Evolutionary conservation across 495 filamentous ascomycete species (phyloP).

Genomic region (Penicillium riverlandense): DNA sequence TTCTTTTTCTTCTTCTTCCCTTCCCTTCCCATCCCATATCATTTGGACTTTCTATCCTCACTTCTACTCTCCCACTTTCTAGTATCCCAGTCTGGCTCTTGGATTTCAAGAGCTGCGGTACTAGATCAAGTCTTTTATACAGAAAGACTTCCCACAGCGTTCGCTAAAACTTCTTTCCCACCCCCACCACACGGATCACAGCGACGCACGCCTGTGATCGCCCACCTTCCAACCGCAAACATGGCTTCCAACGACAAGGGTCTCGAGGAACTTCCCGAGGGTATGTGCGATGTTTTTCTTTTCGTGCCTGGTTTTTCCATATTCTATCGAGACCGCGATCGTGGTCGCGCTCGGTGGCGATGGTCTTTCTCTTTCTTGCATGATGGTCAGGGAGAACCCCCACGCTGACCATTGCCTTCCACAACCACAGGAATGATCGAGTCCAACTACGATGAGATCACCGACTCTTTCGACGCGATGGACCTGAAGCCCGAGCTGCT

Average conservation of each 20-base stretch:
- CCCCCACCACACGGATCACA: slow-evolving; percentile 48
- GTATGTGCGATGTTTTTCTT: slow-evolving; percentile 43
- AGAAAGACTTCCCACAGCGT: slow-evolving; percentile 24
- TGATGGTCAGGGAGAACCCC: no score
- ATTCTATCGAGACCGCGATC: slow-evolving; percentile 2
- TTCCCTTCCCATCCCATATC: slow-evolving; percentile 29
- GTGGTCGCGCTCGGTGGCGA: slow-evolving; percentile 13
- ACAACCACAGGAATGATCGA: slow-evolving; percentile 79
- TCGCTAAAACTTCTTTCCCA: slow-evolving; percentile 28
- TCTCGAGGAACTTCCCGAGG: slow-evolving; percentile 90
- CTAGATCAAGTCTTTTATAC: slow-evolving; percentile 19
- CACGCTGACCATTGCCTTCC: background rate
- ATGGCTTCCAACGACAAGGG: slow-evolving; percentile 92
- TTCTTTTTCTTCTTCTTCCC: slow-evolving; percentile 27
- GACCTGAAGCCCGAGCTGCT: slow-evolving; percentile 92
- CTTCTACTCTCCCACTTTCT: slow-evolving; percentile 16
- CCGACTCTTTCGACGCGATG: slow-evolving; percentile 98
- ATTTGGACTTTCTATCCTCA: slow-evolving; percentile 25
- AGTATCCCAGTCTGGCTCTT: slow-evolving; percentile 23
- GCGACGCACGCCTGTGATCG: slow-evolving; percentile 64
- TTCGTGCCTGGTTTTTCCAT: background rate
- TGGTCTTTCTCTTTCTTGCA: background rate
- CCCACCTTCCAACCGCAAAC: slow-evolving; percentile 59
- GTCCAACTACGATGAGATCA: slow-evolving; percentile 99
- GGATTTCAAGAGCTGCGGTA: slow-evolving; percentile 33